Evolutionary conservation across 2,329 filamentous ascomycete species (phyloP).

Genomic region (Didymella pomorum): DNA sequence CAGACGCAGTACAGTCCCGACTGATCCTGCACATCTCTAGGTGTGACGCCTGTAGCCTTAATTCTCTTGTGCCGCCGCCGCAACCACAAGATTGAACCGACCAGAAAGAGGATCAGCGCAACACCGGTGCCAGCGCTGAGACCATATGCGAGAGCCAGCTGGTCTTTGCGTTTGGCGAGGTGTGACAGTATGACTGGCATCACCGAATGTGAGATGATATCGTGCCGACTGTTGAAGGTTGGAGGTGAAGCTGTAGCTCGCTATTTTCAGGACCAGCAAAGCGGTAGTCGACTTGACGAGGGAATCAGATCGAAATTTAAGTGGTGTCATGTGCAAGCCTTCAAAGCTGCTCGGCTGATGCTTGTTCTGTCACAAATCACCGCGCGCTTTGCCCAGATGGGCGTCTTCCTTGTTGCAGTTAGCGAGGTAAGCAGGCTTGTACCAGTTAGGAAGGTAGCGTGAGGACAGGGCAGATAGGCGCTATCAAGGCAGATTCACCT

Average conservation of each 20-base stretch:
- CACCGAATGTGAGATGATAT: neutral
- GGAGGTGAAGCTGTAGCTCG: too few species aligned
- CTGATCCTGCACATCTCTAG: neutral
- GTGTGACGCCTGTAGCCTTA: neutral
- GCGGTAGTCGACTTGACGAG: neutral
- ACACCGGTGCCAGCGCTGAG: constrained; percentile 8
- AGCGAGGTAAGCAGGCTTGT: too few species aligned
- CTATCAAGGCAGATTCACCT: too few species aligned
- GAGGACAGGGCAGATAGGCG: too few species aligned
- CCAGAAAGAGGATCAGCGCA: neutral
- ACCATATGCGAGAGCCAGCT: constrained; percentile 3
- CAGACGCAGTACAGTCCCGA: constrained; percentile 3
- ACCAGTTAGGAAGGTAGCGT: too few species aligned
- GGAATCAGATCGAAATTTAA: neutral
- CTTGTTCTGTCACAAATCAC: too few species aligned
- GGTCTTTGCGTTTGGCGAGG: neutral
- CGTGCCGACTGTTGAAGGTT: too few species aligned
- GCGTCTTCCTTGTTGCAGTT: too few species aligned
- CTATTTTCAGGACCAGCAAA: too few species aligned
- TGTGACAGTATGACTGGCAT: constrained; percentile 39
- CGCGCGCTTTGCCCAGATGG: too few species aligned
- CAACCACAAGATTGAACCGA: neutral
- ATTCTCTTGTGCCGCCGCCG: neutral
- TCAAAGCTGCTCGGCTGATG: neutral
- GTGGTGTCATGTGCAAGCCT: neutral